These are phyloP conservation scores for Hyphodiscus hymeniophilus DNA, from an alignment of 495 filamentous ascomycete genomes.

Conservation along the genomic window DNA sequence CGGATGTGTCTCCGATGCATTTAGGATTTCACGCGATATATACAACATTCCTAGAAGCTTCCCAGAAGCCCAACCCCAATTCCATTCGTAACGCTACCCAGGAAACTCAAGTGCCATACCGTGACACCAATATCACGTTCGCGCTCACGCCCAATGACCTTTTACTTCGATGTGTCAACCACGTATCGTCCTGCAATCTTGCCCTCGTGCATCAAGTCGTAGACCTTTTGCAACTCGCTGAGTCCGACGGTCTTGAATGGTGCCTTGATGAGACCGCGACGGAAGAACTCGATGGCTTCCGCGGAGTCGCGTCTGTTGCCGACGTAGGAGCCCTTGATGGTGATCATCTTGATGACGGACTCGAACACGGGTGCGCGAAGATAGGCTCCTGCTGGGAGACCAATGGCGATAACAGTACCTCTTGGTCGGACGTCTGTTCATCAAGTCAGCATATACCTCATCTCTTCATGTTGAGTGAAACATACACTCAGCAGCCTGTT, in stretches of 20 bases:
- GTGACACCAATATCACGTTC: background rate
- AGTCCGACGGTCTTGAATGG: constrained; percentile 80
- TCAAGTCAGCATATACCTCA: background rate
- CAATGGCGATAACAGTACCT: constrained; percentile 76
- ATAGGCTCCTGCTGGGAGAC: constrained; percentile 69
- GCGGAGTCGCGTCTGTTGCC: constrained; percentile 78
- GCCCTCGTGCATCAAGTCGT: constrained; percentile 61
- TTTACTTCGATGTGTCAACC: constrained; percentile 53
- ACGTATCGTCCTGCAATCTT: constrained; percentile 88
- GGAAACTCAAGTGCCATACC: too few relatives aligned
- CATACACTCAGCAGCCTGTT: constrained; percentile 64
- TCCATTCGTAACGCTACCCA: too few relatives aligned
- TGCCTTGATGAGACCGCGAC: constrained; percentile 71
- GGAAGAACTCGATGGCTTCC: constrained; percentile 85
- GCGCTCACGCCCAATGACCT: background rate
- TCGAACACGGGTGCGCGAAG: constrained; percentile 79
- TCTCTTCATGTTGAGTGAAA: constrained; percentile 1
- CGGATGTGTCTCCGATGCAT: too few relatives aligned
- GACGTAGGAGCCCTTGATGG: constrained; percentile 88
- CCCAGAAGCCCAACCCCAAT: too few relatives aligned
- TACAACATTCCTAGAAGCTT: too few relatives aligned
- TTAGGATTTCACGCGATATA: too few relatives aligned
- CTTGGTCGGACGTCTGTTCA: constrained; percentile 51
- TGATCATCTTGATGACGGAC: constrained; percentile 81
- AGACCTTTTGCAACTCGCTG: constrained; percentile 68